Conservation (phyloP, 495 filamentous ascomycete species). For the Lasiosphaeria miniovina region DNA sequence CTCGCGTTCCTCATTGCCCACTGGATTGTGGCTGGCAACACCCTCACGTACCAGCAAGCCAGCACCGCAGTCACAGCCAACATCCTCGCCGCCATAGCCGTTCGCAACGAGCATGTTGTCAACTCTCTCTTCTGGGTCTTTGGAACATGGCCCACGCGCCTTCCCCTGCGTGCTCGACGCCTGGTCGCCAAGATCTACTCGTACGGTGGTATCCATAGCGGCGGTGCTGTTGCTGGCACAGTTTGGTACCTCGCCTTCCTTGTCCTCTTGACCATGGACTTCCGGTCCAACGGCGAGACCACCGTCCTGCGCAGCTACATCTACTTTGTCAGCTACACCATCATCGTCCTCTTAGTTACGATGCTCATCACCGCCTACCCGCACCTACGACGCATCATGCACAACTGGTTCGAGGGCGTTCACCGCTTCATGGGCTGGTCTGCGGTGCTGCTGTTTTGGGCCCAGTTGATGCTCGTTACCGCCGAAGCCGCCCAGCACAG, state of each 20-base stretch:
- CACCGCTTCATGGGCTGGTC: conserved; percentile 69
- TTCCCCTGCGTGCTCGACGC: conserved; percentile 61
- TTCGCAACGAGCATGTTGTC: conserved; percentile 72
- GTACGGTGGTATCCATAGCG: conserved; percentile 74
- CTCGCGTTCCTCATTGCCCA: conserved; percentile 20
- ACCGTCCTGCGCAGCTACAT: conserved; percentile 48
- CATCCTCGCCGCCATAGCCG: conserved; percentile 49
- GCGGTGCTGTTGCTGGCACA: conserved; percentile 63
- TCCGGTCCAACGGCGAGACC: conserved; percentile 40
- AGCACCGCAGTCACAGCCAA: conserved; percentile 47
- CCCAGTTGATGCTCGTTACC: conserved; percentile 33
- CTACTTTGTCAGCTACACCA: conserved; percentile 42
- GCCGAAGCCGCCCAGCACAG: conserved; percentile 18
- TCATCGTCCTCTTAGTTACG: conserved; percentile 39
- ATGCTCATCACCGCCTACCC: conserved; percentile 51
- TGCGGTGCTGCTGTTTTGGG: conserved; percentile 59
- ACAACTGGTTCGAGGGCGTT: conserved; percentile 65
- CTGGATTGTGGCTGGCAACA: not conserved
- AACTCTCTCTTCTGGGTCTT: conserved; percentile 66
- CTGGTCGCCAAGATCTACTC: conserved; percentile 72
- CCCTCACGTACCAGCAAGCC: conserved; percentile 25
- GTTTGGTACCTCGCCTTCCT: conserved; percentile 63
- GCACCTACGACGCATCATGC: conserved; percentile 47
- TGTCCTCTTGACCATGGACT: conserved; percentile 35
- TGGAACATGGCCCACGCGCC: conserved; percentile 52